A percentile compares a stretch with the other conserved stretches of the same genome.
phyloP scores from a whole-genome alignment of 2,329 filamentous ascomycete genomes.

The Lachnellula arida region DNA sequence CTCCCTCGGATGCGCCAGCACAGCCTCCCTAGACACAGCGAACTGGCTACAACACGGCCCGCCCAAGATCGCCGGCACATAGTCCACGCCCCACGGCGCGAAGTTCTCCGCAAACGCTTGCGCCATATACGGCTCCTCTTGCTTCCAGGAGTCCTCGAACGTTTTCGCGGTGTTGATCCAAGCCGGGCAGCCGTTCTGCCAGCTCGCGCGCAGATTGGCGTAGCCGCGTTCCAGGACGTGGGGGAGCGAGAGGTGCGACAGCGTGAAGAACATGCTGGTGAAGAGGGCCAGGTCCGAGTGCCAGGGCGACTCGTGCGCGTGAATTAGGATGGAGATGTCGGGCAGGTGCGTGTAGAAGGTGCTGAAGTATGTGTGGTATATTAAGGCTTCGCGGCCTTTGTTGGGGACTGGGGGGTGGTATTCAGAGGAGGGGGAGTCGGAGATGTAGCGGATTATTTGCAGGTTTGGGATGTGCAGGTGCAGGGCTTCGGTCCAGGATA shows the following conservation, averaged over 20 bases:
- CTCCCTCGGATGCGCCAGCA: slow-evolving; percentile 42
- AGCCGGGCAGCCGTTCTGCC: slow-evolving; percentile 50
- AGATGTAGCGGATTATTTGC: slow-evolving; percentile 42
- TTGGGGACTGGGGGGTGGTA: slow-evolving; percentile 46
- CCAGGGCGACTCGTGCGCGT: slow-evolving; percentile 47
- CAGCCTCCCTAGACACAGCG: slow-evolving; percentile 49
- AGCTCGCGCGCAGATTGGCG: slow-evolving; percentile 51
- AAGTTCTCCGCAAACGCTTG: slow-evolving; percentile 9
- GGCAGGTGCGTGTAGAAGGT: slow-evolving; percentile 56
- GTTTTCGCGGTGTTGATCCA: slow-evolving; percentile 42
- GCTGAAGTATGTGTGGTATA: slow-evolving; percentile 58
- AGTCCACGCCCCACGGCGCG: not conserved
- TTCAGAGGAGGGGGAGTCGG: slow-evolving; percentile 42
- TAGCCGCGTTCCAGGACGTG: slow-evolving; percentile 45
- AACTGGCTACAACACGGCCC: slow-evolving; percentile 62
- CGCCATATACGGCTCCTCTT: slow-evolving; percentile 21
- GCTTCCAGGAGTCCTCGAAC: slow-evolving; percentile 26
- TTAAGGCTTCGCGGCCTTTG: slow-evolving; percentile 59
- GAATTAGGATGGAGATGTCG: slow-evolving; percentile 57
- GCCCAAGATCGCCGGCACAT: slow-evolving; percentile 43
- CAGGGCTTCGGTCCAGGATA: slow-evolving; percentile 5
- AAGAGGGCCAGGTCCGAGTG: slow-evolving; percentile 35
- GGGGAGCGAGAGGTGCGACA: slow-evolving; percentile 32
- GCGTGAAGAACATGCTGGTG: slow-evolving; percentile 28
- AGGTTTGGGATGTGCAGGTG: slow-evolving; percentile 5